Evolutionary conservation across 2,329 filamentous ascomycete genomes (phyloP).

Genomic region (Cladophialophora carrionii): DNA sequence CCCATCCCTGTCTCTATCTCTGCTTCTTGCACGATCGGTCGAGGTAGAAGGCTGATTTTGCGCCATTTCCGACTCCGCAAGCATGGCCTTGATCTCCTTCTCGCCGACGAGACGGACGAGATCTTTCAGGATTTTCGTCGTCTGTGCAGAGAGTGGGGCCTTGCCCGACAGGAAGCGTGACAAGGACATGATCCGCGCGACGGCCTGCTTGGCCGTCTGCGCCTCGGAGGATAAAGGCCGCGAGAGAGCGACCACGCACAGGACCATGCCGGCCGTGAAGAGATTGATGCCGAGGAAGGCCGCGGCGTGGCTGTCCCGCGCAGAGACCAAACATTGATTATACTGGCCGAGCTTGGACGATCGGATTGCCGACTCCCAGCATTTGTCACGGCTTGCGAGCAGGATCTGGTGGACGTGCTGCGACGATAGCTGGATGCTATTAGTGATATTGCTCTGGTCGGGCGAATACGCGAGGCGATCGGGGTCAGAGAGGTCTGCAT

Average conservation of each 20-base stretch:
- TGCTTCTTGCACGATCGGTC: background rate
- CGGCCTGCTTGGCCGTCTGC: conserved; percentile 50
- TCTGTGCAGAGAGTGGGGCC: conserved; percentile 46
- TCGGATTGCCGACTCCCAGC: conserved; percentile 30
- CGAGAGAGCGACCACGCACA: conserved; percentile 49
- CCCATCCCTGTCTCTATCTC: too few species aligned
- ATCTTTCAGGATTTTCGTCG: conserved; percentile 34
- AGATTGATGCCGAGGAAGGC: conserved; percentile 53
- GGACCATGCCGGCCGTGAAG: conserved; percentile 52
- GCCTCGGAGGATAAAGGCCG: conserved; percentile 50
- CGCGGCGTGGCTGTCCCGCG: conserved; percentile 50
- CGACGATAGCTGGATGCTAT: conserved; percentile 26
- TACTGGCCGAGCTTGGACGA: conserved; percentile 29
- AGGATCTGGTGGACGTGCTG: conserved; percentile 25
- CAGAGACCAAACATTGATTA: conserved; percentile 31
- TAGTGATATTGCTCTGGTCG: conserved; percentile 41
- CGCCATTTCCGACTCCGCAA: conserved; percentile 23
- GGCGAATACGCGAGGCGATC: conserved; percentile 40
- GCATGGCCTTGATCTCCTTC: conserved; percentile 34
- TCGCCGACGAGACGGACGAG: conserved; percentile 31
- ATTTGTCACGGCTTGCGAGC: conserved; percentile 24
- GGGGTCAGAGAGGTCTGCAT: conserved; percentile 41
- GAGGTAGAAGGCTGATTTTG: background rate
- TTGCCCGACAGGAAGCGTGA: conserved; percentile 46
- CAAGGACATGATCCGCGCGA: conserved; percentile 49